Conservation (phyloP, 2,329 filamentous ascomycete species). For the Sphaerostilbella broomeana region DNA sequence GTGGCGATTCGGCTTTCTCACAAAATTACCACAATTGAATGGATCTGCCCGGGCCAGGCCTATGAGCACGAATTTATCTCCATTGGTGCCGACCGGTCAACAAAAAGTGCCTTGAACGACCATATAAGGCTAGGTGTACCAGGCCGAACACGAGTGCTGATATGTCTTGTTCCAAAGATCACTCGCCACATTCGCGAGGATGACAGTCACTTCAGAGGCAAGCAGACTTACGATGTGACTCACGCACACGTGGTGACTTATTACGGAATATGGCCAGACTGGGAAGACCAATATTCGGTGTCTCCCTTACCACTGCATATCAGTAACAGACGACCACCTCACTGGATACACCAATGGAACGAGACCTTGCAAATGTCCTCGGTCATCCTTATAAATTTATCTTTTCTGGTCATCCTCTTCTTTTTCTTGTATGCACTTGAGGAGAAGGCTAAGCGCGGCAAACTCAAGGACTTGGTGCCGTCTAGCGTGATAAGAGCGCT, state of each 20-base stretch:
- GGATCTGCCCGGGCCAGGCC: constrained; percentile 24
- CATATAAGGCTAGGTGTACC: background rate
- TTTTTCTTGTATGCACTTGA: too few species aligned
- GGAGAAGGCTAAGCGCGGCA: too few species aligned
- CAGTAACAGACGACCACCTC: too few species aligned
- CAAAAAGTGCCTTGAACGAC: background rate
- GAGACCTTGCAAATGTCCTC: too few species aligned
- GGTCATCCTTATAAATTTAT: too few species aligned
- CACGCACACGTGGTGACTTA: constrained; percentile 26
- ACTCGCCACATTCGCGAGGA: constrained; percentile 16
- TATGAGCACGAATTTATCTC: constrained; percentile 19
- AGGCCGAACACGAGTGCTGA: constrained; percentile 25
- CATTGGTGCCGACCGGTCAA: constrained; percentile 13
- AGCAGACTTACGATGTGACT: constrained; percentile 18
- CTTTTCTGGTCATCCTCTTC: too few species aligned
- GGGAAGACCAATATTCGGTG: constrained; percentile 18
- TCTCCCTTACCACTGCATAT: constrained; percentile 19
- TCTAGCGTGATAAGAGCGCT: too few species aligned
- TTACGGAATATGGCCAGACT: constrained; percentile 18
- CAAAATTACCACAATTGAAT: constrained; percentile 21
- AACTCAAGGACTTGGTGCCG: too few species aligned
- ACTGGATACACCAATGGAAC: too few species aligned
- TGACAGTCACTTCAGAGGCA: constrained; percentile 12
- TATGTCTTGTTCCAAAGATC: constrained; percentile 24
- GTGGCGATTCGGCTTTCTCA: constrained; percentile 21